A percentile compares a stretch with the other conserved stretches of the same genome.
These are phyloP conservation scores for Clavaria fumosa DNA, from an alignment of 768 basidiomycete genomes.

Conservation along the genomic window DNA sequence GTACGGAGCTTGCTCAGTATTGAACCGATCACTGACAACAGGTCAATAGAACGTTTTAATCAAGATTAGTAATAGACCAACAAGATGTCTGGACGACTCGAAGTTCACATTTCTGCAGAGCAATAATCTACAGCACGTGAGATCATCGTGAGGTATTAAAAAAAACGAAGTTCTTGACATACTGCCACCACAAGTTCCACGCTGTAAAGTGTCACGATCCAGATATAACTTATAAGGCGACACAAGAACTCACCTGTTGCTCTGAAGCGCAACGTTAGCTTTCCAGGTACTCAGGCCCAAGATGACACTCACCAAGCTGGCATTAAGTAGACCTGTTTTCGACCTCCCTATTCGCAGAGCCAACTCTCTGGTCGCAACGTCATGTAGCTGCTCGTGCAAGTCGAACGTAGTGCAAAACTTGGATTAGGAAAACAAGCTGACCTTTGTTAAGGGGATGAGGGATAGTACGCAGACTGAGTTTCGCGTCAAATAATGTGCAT, in stretches of 20 bases:
- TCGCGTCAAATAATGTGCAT: background rate
- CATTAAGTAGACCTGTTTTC: conserved; percentile 66
- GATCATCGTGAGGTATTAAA: background rate
- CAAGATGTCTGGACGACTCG: conserved; percentile 68
- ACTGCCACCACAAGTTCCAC: conserved; percentile 62
- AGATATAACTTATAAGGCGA: conserved; percentile 6
- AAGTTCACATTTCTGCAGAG: conserved; percentile 69
- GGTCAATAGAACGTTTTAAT: background rate
- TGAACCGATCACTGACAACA: conserved; percentile 57
- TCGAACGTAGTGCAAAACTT: conserved; percentile 1
- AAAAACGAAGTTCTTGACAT: conserved; percentile 15
- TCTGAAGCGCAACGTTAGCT: conserved; percentile 23
- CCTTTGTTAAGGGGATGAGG: conserved; percentile 69
- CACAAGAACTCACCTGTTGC: conserved; percentile 39
- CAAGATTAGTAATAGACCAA: conserved; percentile 19
- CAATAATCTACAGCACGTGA: conserved; percentile 41
- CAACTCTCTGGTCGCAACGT: conserved; percentile 59
- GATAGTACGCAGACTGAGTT: conserved; percentile 45
- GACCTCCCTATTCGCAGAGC: conserved; percentile 62
- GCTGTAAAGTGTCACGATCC: conserved; percentile 16
- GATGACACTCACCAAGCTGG: conserved; percentile 43
- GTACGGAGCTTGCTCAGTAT: conserved; percentile 72
- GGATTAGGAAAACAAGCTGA: conserved; percentile 14
- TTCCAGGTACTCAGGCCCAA: background rate
- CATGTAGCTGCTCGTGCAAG: conserved; percentile 63